Base-by-base conservation (phyloP, 495 filamentous ascomycete species). In the Penicillium egyptiacum region DNA sequence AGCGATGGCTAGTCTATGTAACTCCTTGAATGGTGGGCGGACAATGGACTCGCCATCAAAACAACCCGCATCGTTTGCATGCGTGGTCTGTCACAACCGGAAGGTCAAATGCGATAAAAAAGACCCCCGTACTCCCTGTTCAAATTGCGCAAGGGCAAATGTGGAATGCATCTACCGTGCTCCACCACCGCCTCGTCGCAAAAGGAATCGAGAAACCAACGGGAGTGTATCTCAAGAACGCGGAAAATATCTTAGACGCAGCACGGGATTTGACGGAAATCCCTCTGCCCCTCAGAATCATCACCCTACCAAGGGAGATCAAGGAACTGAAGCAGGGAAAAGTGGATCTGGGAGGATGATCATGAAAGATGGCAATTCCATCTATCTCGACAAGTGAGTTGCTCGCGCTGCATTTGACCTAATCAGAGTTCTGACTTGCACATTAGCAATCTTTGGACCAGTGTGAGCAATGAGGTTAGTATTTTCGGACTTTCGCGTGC, bases 31-130 rank as follows among this genome's bases (percentile, higher is more conserved):
- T 30, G 35, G 42, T 31, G 16, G 19, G 5, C 35, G 28, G 28
- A 41, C 33, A 11, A 41, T 41, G 23, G 47, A 58, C 14, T 58
- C 35, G 30, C 28, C 57, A 23, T 43, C 64, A 28, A 43, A 47
- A 54, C 26, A 48, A 28, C 43, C 58, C 22, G 66, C 67, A 37
- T 56, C 57, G 9, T 82, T 81, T 63, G 87, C 85, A 33, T 88
- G 86, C 60, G 78, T 86, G 37, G 66, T 86, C 43, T 89, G 86
- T 62, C 81, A 85, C 60, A 83, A 82, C 57, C 78, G 85, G 47
- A 89, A 88, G 69, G 86, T 88, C 49, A 81, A 81, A 55, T 89
- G 86, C 67, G 83, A 88, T 66, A 80, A 82, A 67, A 75, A 79
- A 56, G 79, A 85, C 58, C 84, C 82, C 31, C 87, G 86, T 59